Conservation (phyloP, 2,329 filamentous ascomycete genomes). For the Fusarium succisae region DNA sequence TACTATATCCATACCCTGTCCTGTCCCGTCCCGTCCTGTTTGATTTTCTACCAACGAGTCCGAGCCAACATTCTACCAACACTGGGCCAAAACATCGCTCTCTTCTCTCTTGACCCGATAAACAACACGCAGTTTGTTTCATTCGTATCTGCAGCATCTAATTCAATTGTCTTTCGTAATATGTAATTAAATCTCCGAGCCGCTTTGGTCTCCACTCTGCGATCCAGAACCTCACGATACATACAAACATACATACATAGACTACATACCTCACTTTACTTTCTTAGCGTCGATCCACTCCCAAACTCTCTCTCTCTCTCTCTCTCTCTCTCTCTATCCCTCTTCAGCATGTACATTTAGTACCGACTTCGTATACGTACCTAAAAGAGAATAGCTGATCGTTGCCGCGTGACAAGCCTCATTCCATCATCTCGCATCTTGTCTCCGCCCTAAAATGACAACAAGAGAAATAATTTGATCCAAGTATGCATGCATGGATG, state of each 20-base stretch:
- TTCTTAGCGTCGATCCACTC: slow-evolving; percentile 26
- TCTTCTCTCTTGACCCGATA: not conserved
- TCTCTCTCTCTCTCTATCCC: not conserved
- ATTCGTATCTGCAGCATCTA: not conserved
- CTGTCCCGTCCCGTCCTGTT: not conserved
- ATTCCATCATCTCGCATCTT: slow-evolving; percentile 1
- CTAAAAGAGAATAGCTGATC: not conserved
- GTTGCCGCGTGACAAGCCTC: slow-evolving; percentile 2
- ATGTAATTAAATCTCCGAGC: slow-evolving; percentile 17
- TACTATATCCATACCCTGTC: not conserved
- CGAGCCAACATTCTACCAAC: not conserved
- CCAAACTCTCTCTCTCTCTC: not conserved
- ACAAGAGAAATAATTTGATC: not conserved
- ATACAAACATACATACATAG: not conserved
- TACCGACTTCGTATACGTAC: not conserved
- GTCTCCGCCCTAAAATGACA: not conserved
- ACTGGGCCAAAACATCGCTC: not conserved
- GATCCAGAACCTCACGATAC: slow-evolving; percentile 7
- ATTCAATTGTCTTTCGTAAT: not conserved
- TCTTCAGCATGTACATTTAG: not conserved
- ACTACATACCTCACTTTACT: not conserved
- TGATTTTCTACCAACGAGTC: slow-evolving; percentile 20
- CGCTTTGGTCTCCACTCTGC: slow-evolving; percentile 20
- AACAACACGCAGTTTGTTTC: not conserved
- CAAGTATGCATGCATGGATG: not conserved